Conservation (phyloP, 176 grass and related monocot genomes). For the Chrysopogon serrulatus region DNA sequence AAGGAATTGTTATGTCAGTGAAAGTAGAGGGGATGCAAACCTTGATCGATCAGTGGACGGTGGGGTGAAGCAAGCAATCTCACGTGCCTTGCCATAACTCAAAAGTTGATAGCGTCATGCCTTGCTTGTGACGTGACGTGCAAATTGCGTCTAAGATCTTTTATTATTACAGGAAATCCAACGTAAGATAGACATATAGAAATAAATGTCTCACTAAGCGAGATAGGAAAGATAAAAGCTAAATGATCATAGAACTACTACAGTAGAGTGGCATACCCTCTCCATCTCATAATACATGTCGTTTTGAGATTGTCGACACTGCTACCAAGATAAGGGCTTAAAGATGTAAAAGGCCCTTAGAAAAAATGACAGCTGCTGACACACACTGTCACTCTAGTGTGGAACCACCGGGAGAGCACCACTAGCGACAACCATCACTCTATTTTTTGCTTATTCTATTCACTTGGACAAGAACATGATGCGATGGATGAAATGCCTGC, state of each 20-base stretch:
- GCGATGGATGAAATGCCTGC: no score
- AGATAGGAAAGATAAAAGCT: background rate
- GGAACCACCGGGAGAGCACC: no score
- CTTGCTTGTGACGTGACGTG: conserved; percentile 6
- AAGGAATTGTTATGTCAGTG: background rate
- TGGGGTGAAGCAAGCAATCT: conserved; percentile 34
- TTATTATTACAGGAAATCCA: background rate
- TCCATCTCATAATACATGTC: no score
- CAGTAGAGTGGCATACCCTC: no score
- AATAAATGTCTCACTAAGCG: background rate
- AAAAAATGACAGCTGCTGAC: no score
- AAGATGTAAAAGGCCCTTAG: no score
- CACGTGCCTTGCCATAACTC: conserved; percentile 30
- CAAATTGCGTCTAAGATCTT: background rate
- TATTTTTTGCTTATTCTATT: no score
- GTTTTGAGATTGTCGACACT: no score
- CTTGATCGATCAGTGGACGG: background rate
- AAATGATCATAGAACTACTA: background rate
- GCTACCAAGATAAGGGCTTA: no score
- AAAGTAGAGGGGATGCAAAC: conserved; percentile 24
- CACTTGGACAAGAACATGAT: no score
- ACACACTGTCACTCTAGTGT: no score
- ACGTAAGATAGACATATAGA: background rate
- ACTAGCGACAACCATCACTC: no score
- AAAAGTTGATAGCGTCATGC: conserved; percentile 1